A percentile compares a stretch with the other conserved stretches of the same genome.
Conservation (phyloP, 768 basidiomycete genomes). For the Termitomyces sp. region DNA sequence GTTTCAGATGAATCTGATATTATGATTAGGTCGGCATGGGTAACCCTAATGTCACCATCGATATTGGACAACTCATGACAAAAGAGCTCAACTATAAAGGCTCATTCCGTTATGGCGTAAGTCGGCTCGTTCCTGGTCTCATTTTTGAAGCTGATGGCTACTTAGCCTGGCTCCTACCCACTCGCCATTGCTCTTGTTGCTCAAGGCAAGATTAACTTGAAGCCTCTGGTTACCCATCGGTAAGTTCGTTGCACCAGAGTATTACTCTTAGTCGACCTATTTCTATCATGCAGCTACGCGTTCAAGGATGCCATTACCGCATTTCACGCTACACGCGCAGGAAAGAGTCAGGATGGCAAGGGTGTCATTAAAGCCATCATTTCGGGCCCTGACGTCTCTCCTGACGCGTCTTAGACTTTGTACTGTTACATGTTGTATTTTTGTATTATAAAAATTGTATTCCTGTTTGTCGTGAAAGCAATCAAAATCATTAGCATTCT, state of each 20-base stretch:
- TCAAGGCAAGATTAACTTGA: constrained; percentile 79
- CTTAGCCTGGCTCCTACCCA: constrained; percentile 77
- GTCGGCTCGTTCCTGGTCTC: constrained; percentile 16
- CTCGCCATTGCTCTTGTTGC: constrained; percentile 82
- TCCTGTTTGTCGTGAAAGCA: background rate
- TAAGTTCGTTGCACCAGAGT: constrained; percentile 21
- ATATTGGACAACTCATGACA: constrained; percentile 60
- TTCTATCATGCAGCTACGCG: constrained; percentile 43
- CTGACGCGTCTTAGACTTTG: constrained; percentile 24
- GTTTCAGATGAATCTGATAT: background rate
- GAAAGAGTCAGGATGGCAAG: constrained; percentile 84
- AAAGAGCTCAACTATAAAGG: constrained; percentile 85
- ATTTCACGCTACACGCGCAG: constrained; percentile 74
- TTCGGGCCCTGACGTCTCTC: constrained; percentile 64
- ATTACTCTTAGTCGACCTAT: background rate
- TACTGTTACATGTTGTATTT: constrained; percentile 3
- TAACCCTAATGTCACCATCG: constrained; percentile 65
- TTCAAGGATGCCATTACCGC: constrained; percentile 78
- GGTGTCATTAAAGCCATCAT: constrained; percentile 88
- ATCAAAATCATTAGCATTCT: background rate
- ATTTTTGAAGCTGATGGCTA: background rate
- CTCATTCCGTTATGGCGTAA: constrained; percentile 87
- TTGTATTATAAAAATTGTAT: constrained; percentile 7
- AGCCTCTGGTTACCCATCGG: constrained; percentile 87
- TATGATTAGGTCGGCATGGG: constrained; percentile 78